Conservation (phyloP, 805 yeast genomes). For the Metschnikowia gruessii region DNA sequence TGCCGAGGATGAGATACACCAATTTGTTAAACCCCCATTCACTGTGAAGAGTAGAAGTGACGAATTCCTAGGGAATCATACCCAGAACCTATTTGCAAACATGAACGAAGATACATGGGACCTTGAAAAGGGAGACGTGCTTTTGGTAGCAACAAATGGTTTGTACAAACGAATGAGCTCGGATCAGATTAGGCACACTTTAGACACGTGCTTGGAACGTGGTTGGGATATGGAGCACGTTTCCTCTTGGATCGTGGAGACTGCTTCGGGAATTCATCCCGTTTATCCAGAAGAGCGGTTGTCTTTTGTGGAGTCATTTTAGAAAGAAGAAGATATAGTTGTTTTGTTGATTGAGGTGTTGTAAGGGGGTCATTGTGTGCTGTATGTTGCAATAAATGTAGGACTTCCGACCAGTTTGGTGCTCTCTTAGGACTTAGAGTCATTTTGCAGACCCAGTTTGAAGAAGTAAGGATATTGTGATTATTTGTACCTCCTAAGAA, state of each 20-base stretch:
- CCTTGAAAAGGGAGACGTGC: constrained; percentile 1
- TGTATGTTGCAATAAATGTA: no score
- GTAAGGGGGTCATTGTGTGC: not conserved
- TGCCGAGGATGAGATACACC: not conserved
- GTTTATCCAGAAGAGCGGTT: not conserved
- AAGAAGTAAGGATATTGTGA: no score
- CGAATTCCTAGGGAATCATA: not conserved
- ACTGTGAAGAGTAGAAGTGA: not conserved
- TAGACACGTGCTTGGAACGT: not conserved
- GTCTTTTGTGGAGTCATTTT: not conserved
- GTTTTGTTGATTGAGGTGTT: constrained; percentile 2
- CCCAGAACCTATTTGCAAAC: not conserved
- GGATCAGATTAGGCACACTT: not conserved
- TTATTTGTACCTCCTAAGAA: no score
- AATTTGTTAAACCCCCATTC: not conserved
- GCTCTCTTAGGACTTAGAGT: no score
- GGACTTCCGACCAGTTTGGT: no score
- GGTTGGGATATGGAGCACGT: constrained; percentile 3
- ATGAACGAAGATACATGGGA: constrained; percentile 1
- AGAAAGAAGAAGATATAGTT: constrained; percentile 2
- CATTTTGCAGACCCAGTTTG: no score
- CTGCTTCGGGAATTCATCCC: not conserved
- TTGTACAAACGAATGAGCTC: constrained; percentile 3
- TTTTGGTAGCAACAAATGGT: constrained; percentile 6
- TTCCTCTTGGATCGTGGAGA: constrained; percentile 3